Evolutionary conservation across 2,329 filamentous ascomycete genomes (phyloP).

Genomic region (Colletotrichum plurivorum): DNA sequence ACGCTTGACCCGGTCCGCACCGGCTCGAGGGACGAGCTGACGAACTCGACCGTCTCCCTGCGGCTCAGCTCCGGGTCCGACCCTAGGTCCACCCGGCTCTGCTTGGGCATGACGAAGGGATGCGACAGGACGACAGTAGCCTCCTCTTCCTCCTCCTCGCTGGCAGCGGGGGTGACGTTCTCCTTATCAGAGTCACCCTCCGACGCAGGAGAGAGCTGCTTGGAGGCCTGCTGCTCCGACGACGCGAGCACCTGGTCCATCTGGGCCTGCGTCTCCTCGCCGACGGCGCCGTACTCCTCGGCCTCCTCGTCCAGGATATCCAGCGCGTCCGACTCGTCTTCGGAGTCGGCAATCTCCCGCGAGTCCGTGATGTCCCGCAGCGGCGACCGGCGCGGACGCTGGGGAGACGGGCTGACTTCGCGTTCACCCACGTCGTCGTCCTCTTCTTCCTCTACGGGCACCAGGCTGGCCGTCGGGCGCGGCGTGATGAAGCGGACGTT

Average conservation of each 20-base stretch:
- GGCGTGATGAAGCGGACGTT: constrained; percentile 40
- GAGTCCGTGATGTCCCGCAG: constrained; percentile 45
- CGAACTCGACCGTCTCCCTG: constrained; percentile 36
- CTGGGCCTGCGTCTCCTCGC: constrained; percentile 40
- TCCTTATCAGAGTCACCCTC: constrained; percentile 39
- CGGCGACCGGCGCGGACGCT: constrained; percentile 24
- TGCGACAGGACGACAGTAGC: constrained; percentile 33
- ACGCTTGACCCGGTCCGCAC: constrained; percentile 12
- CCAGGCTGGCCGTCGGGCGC: constrained; percentile 35
- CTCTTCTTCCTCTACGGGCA: constrained; percentile 21
- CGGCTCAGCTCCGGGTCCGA: constrained; percentile 13
- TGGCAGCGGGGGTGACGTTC: constrained; percentile 27
- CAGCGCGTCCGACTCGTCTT: constrained; percentile 53
- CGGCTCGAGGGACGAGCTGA: constrained; percentile 34
- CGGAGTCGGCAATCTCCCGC: constrained; percentile 62
- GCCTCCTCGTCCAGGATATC: constrained; percentile 38
- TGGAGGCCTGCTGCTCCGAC: constrained; percentile 23
- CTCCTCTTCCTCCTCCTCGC: constrained; percentile 19
- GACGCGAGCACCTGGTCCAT: constrained; percentile 38
- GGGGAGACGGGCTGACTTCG: constrained; percentile 31
- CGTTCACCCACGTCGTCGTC: constrained; percentile 16
- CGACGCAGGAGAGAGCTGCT: constrained; percentile 22
- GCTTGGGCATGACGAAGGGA: constrained; percentile 20
- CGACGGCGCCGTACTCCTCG: constrained; percentile 40
- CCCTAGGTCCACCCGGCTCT: background rate